phyloP scores from a whole-genome alignment of 345 rosid genomes.

The Streptanthus diversifolius region DNA sequence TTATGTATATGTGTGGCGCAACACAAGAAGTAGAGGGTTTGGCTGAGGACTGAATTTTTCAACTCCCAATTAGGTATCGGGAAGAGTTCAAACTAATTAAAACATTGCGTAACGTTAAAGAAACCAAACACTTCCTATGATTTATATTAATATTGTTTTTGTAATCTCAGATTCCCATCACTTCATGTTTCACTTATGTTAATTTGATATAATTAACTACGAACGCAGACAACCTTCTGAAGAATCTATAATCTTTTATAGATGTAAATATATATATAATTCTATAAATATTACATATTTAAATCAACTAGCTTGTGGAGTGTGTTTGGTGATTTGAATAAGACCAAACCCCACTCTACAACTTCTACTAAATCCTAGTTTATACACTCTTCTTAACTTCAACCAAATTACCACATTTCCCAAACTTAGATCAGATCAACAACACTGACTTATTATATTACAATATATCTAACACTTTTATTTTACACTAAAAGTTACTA shows the following conservation, averaged over 20 bases:
- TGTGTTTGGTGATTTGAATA: conserved; percentile 26
- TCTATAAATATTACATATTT: not conserved
- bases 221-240: conserved; percentile 32
- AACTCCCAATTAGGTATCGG: conserved; percentile 38
- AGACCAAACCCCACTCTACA: conserved; percentile 19
- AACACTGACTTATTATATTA: not conserved
- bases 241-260: conserved; percentile 10
- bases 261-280: not conserved
- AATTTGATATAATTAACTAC: not conserved
- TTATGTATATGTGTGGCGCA: conserved; percentile 23
- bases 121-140: conserved; percentile 26
- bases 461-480: not conserved
- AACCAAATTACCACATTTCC: conserved; percentile 30
- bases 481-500: not conserved
- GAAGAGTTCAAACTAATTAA: conserved; percentile 36
- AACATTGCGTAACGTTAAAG: conserved; percentile 37
- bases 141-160: conserved; percentile 20
- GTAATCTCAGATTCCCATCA: conserved; percentile 28
- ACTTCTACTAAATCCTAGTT: conserved; percentile 23
- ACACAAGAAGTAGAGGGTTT: conserved; percentile 32
- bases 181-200: conserved; percentile 16
- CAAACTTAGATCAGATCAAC: conserved; percentile 32
- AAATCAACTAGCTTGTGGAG: conserved; percentile 7
- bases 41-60: conserved; percentile 32
- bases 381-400: conserved; percentile 19